Conservation (phyloP, 352 stramenopile species). For the Globisporangium iwayamae region DNA sequence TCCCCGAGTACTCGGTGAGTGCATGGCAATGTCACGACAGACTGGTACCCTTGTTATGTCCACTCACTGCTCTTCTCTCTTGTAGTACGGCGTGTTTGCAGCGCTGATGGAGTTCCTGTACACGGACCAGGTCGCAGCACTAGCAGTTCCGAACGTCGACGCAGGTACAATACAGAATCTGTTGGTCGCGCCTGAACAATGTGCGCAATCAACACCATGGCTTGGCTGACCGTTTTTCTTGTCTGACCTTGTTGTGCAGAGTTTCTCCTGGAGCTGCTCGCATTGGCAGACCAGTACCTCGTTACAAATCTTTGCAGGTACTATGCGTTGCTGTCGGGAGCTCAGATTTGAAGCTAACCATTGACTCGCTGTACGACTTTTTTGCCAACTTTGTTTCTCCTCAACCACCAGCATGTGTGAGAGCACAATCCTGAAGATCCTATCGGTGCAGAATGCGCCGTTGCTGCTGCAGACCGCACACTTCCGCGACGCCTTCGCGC, state of each 20-base stretch:
- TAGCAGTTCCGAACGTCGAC: conserved; percentile 32
- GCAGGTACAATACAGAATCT: conserved; percentile 27
- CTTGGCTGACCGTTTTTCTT: not conserved
- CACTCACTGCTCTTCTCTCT: conserved; percentile 8
- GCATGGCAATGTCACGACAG: not conserved
- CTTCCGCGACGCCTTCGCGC: conserved; percentile 53
- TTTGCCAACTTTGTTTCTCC: not conserved
- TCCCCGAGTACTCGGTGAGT: conserved; percentile 72
- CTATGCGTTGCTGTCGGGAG: not conserved
- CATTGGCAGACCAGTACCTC: conserved; percentile 86
- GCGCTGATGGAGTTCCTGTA: conserved; percentile 89
- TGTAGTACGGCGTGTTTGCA: conserved; percentile 73
- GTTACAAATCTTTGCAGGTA: conserved; percentile 55
- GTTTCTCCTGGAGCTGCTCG: conserved; percentile 78
- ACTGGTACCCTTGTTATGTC: not conserved
- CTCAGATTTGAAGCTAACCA: too few species aligned
- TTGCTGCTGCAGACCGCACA: conserved; percentile 76
- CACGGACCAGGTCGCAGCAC: conserved; percentile 66
- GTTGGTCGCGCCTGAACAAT: not conserved
- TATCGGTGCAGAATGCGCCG: conserved; percentile 75
- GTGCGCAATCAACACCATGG: not conserved
- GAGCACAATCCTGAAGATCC: conserved; percentile 51
- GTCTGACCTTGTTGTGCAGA: conserved; percentile 25
- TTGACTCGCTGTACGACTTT: not conserved
- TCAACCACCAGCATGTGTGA: conserved; percentile 65